Evolutionary conservation across 495 filamentous ascomycete species (phyloP), one percentile per base, ranked within the genome.

Genomic region (Penicillium paxilli): DNA sequence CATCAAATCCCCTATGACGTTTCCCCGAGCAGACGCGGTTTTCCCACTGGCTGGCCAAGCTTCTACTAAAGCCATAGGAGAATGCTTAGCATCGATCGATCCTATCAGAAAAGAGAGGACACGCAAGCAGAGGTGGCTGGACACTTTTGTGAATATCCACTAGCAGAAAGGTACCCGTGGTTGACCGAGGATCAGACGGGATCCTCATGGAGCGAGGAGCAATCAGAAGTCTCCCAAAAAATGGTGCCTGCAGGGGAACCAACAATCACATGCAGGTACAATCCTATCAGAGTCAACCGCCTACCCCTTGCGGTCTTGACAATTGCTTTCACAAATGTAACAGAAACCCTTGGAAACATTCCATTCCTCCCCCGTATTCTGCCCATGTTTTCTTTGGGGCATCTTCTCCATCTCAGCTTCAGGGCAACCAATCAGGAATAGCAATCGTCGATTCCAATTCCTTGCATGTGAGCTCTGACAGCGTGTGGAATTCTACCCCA

Each of bases 51-150:
- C 17, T 24, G 17, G 44, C 37, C 47, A 47, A 44, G 30, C 47
- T 47, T 42, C 44, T 3, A 12, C 49, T 53, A 47, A 21, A 30
- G 16, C 4, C 4, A 16, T 54, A 49, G 58, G 25, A 56, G 62
- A 67, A 62, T 67, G 64, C 62, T 67, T 65, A 67, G 54, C 54
- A 58, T 55, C 2, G 12, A 9, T n/a, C 19, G 5, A 33, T 40
- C 64, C 64, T 65, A 63, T 67, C 54, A 50, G 16, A 9, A 14
- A 5, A 25, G n/a, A 10, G 11, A 26, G 37, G 59, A 54, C 64
- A 58, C 62, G 64, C 64, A 67, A 65, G 51, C 59, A 32, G 30
- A 21, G 32, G 64, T 62, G 64, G 64, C 64, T 65, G 58, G 51
- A 58, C 22, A 44, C 25, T 30, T 24, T 16, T 16, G 14, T n/a